Evolutionary conservation across 208 protist genomes (phyloP).

Genomic region (Polymyxa betae): DNA sequence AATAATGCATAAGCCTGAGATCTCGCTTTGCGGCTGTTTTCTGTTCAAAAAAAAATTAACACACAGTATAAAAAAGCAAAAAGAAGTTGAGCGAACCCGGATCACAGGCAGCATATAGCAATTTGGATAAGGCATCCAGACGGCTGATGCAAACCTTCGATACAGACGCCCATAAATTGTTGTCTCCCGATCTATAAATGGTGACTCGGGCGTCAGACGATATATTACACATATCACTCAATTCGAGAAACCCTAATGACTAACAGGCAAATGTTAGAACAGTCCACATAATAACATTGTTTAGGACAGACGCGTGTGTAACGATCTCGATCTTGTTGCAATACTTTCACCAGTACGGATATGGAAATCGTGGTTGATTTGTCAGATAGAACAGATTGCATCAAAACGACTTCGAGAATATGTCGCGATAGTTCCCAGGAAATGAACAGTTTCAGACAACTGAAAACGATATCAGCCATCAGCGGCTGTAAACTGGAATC

Average conservation of each 20-base stretch:
- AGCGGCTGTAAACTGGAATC: neutral
- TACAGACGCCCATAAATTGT: neutral
- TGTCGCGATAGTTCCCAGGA: conserved; percentile 25
- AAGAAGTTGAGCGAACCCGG: neutral
- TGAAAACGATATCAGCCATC: neutral
- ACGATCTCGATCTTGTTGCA: neutral
- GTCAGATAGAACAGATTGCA: neutral
- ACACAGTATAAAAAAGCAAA: neutral
- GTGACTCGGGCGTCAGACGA: neutral
- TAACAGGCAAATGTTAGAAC: neutral
- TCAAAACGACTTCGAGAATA: conserved; percentile 16
- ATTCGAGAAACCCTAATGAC: conserved; percentile 15
- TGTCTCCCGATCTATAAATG: neutral
- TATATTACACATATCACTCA: conserved; percentile 13
- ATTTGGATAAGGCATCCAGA: neutral
- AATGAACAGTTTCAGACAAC: neutral
- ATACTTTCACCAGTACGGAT: neutral
- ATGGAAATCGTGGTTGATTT: neutral
- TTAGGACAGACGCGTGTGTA: neutral
- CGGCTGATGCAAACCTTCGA: neutral
- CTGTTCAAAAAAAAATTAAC: neutral
- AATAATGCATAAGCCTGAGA: neutral
- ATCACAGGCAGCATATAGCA: neutral
- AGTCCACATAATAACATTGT: no score
- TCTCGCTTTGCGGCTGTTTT: neutral